These are phyloP conservation scores for Tetrapisispora namnaoensis DNA, from an alignment of 805 yeast species.

Conservation along the genomic window DNA sequence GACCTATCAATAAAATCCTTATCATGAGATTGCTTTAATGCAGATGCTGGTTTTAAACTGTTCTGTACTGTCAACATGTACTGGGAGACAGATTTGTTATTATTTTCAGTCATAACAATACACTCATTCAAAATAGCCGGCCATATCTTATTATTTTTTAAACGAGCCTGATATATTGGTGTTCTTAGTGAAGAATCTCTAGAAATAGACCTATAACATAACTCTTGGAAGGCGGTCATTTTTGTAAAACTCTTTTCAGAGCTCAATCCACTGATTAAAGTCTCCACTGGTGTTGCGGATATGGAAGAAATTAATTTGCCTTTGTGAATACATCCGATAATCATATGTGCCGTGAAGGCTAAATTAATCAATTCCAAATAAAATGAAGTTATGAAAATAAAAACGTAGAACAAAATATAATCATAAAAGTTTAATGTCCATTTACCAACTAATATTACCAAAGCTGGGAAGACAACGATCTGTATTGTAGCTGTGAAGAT, in stretches of 20 bases:
- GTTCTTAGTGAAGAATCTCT: constrained; percentile 39
- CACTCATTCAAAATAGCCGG: constrained; percentile 52
- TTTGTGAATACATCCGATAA: constrained; percentile 66
- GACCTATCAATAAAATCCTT: not conserved
- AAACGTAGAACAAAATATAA: constrained; percentile 24
- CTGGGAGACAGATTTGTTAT: constrained; percentile 31
- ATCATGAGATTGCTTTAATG: not conserved
- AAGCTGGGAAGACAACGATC: constrained; percentile 11
- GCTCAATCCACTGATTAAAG: constrained; percentile 54
- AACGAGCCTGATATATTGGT: constrained; percentile 44
- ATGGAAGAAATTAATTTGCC: constrained; percentile 47
- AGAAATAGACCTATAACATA: constrained; percentile 52
- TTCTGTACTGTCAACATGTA: constrained; percentile 16
- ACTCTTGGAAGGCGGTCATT: constrained; percentile 66
- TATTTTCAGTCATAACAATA: constrained; percentile 41
- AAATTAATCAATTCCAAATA: constrained; percentile 50
- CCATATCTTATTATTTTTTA: constrained; percentile 45
- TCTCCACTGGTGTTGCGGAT: constrained; percentile 53
- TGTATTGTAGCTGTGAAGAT: constrained; percentile 4
- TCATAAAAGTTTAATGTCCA: constrained; percentile 24
- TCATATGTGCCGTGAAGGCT: constrained; percentile 53
- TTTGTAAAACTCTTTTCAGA: constrained; percentile 42
- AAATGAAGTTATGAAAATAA: constrained; percentile 30
- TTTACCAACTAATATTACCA: constrained; percentile 35
- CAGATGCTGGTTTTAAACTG: not conserved